Conservation (phyloP, 441 rosid species). For the Bocquillonia castaneifolia region DNA sequence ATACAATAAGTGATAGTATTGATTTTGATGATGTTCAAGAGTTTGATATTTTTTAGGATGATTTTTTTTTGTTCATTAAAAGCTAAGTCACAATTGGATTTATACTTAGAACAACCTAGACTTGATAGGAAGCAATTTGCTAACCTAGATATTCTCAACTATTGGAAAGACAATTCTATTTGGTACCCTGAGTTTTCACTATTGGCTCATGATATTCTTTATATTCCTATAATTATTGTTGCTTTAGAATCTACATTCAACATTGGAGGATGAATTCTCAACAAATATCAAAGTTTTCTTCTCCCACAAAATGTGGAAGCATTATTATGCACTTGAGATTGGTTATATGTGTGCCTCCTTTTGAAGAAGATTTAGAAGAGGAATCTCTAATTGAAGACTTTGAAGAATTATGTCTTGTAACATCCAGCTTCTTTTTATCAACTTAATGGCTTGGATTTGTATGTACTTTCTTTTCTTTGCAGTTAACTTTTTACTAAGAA, state of each 20-base stretch:
- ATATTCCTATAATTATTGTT: too few relatives aligned
- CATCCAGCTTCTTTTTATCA: too few relatives aligned
- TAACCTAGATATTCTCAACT: not conserved
- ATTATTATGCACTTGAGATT: not conserved
- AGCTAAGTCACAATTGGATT: not conserved
- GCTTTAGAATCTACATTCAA: too few relatives aligned
- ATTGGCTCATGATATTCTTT: too few relatives aligned
- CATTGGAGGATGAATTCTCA: not conserved
- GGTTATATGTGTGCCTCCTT: not conserved
- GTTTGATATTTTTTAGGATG: not conserved
- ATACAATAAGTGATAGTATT: not conserved
- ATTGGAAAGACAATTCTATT: not conserved
- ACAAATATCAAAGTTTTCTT: not conserved
- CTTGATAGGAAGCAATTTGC: not conserved
- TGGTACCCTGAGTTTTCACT: too few relatives aligned
- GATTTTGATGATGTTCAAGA: not conserved
- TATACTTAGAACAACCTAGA: not conserved
- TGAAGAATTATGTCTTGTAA: not conserved
- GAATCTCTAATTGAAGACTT: not conserved
- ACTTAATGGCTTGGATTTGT: too few relatives aligned
- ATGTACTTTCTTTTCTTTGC: too few relatives aligned
- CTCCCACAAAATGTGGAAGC: not conserved
- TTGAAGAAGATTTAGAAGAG: not conserved
- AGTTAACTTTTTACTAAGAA: too few relatives aligned
- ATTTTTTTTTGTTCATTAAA: not conserved